Evolutionary conservation across 139 green algal genomes (phyloP), one percentile per base, ranked within the genome.

Genomic region (Chlamydomonas urium): DNA sequence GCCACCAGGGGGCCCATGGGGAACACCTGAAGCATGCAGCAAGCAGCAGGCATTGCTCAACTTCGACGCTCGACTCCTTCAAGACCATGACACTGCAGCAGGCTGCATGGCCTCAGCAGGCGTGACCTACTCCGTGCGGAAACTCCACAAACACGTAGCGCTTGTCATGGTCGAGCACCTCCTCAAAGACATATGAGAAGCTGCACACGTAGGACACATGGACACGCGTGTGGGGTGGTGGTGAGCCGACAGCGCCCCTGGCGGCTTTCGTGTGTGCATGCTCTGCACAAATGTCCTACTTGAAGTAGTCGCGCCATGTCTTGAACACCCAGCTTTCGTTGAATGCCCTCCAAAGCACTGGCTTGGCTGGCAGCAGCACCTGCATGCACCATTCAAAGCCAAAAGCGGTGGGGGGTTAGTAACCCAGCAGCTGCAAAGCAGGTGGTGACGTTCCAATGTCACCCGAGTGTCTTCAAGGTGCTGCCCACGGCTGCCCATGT

Each of bases 251-350:
- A 53, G 42, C 42, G 10, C 17, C 14, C 42, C 14, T n/a, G 42
- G 42, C 42, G 42, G 17, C 42, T n/a, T 10, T 53, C 17, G 42
- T n/a, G n/a, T n/a, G 42, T 10, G 42, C 42, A 53, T n/a, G 42
- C 42, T 17, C 42, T 53, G 42, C 42, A 53, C 17, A 10, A 17
- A 10, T 53, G 33, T 45, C 60, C 5, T 5, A 81, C 26, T 72
- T 69, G 72, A 79, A 83, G 67, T 83, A 83, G 24, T 83, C 68
- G n/a, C 78, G 62, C 78, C 78, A 84, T 2, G 68, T 78, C 38
- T 71, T 58, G 65, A 83, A 79, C 4, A 79, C 50, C 72, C 69
- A 79, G 36, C 33, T 65, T 2, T 63, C 37, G 69, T 60, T 76
- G 42, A 83, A 81, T 14, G 69, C 69, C 3, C 56, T 74, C 80